Evolutionary conservation across 2,329 filamentous ascomycete genomes (phyloP).

Genomic region (Colletotrichum australisinense): DNA sequence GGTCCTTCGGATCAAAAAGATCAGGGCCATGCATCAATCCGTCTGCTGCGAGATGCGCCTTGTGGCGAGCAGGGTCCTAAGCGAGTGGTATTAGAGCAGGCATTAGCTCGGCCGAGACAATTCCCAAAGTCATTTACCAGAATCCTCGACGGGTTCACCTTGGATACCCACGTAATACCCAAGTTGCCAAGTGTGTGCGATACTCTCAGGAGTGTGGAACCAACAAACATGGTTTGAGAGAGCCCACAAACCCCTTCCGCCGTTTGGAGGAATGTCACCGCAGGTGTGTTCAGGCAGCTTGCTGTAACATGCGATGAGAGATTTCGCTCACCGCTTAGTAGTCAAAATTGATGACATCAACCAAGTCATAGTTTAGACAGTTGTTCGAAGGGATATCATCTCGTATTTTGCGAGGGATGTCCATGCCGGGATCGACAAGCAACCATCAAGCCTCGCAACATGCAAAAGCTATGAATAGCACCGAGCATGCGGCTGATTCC

Average conservation of each 20-base stretch:
- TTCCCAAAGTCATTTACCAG: too few relatives aligned
- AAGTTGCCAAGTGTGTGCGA: not conserved
- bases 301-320: not conserved
- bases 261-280: not conserved
- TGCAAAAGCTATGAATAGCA: slow-evolving; percentile 13
- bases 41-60: not conserved
- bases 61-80: not conserved
- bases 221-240: not conserved
- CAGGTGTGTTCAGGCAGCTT: not conserved
- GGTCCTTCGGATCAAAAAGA: not conserved
- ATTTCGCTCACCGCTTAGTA: not conserved
- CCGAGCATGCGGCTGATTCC: not conserved
- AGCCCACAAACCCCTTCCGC: not conserved
- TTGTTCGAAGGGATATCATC: not conserved
- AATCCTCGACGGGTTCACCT: not conserved
- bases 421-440: not conserved
- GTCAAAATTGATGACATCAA: slow-evolving; percentile 2
- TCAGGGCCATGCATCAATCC: not conserved
- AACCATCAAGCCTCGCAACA: not conserved
- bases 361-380: not conserved
- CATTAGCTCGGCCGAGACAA: too few relatives aligned
- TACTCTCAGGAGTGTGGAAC: not conserved
- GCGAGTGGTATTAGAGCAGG: too few relatives aligned
- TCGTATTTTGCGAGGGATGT: not conserved
- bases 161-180: not conserved